phyloP scores from a whole-genome alignment of 176 grass and related monocot species.

The Otatea glauca region DNA sequence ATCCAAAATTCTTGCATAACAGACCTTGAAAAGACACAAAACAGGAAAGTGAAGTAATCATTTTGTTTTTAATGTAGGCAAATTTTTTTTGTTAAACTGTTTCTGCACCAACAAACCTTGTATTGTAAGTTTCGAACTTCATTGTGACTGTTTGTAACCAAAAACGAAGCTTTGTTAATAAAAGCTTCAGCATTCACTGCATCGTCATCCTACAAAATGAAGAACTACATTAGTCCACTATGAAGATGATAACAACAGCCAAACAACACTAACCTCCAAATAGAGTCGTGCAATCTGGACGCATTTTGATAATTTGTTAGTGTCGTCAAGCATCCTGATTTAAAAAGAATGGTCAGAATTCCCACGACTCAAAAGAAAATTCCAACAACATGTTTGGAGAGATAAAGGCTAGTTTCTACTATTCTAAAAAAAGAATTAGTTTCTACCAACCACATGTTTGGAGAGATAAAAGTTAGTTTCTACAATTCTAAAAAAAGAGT shows the following conservation, averaged over 20 bases:
- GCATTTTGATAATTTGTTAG: slow-evolving; percentile 97
- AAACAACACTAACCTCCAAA: slow-evolving; percentile 76
- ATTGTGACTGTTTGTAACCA: slow-evolving; percentile 84
- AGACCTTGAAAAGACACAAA: slow-evolving; percentile 64
- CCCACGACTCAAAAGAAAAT: not conserved
- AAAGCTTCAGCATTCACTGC: slow-evolving; percentile 93
- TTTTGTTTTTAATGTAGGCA: not conserved
- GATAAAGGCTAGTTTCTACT: not conserved
- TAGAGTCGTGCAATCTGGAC: slow-evolving; percentile 96
- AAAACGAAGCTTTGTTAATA: slow-evolving; percentile 99
- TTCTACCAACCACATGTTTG: slow-evolving; percentile 48
- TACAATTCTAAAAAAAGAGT: no score
- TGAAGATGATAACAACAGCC: not conserved
- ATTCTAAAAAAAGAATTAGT: no score
- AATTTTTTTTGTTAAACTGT: not conserved
- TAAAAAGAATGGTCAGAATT: slow-evolving; percentile 6
- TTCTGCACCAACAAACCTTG: slow-evolving; percentile 57
- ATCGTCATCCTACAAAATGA: slow-evolving; percentile 80
- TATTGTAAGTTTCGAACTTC: slow-evolving; percentile 95
- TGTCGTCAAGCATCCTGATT: slow-evolving; percentile 88
- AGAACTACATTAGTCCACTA: slow-evolving; percentile 25
- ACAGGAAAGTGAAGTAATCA: not conserved
- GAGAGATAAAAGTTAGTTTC: slow-evolving; percentile 1
- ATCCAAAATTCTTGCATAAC: slow-evolving; percentile 98
- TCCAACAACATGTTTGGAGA: not conserved